Percentiles rank a stretch among this genome's conserved stretches.
Conservation (phyloP, 805 yeast genomes). For the Komagataella kurtzmanii region DNA sequence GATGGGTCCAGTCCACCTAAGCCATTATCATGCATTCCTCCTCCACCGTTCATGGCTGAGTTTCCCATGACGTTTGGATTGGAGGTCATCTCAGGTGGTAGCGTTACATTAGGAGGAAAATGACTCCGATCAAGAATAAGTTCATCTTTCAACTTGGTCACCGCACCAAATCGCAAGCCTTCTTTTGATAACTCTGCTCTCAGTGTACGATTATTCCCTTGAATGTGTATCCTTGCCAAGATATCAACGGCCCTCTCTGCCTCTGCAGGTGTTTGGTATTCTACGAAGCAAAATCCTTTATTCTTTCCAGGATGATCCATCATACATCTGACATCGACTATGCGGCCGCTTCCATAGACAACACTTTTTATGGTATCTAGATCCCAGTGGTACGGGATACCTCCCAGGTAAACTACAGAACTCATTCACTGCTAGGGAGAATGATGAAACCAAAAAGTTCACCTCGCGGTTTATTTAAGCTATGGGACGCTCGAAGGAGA, state of each 20-base stretch:
- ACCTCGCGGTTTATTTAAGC: background rate
- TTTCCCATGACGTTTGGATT: conserved; percentile 2
- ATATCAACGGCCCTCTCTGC: conserved; percentile 35
- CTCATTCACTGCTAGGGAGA: conserved; percentile 12
- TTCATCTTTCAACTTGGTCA: conserved; percentile 25
- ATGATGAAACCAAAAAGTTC: conserved; percentile 10
- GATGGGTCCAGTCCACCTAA: conserved; percentile 1
- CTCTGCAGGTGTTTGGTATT: conserved; percentile 35
- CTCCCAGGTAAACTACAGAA: conserved; percentile 37
- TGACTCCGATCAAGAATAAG: conserved; percentile 28
- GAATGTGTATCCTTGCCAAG: conserved; percentile 29
- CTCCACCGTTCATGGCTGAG: background rate
- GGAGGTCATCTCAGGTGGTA: conserved; percentile 34
- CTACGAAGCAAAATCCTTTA: conserved; percentile 58
- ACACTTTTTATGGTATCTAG: conserved; percentile 47
- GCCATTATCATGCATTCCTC: background rate
- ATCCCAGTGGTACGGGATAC: conserved; percentile 62
- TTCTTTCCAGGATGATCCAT: conserved; percentile 44
- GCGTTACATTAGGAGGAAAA: conserved; percentile 42
- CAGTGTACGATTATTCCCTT: conserved; percentile 20
- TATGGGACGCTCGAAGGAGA: background rate
- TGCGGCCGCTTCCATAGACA: conserved; percentile 61
- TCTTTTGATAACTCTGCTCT: conserved; percentile 52
- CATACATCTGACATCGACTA: conserved; percentile 54
- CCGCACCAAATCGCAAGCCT: conserved; percentile 28